Conservation (phyloP, 495 filamentous ascomycete genomes). For the Neurospora pannonica region DNA sequence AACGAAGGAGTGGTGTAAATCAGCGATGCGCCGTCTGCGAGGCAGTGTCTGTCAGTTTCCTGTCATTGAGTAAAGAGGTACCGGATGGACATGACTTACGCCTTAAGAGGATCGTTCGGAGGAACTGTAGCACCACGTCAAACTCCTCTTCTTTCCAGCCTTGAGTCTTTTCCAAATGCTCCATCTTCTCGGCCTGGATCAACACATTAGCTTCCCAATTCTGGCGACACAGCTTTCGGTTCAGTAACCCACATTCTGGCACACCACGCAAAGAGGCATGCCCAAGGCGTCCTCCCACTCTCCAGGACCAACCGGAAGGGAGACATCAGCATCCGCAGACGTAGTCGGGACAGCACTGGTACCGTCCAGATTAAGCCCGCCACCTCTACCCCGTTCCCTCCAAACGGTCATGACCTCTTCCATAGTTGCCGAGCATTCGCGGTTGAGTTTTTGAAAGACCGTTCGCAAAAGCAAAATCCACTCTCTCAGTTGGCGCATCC, state of each 20-base stretch:
- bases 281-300: conserved; percentile 93
- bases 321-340: conserved; percentile 47
- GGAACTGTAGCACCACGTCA: conserved; percentile 79
- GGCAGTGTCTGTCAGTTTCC: conserved; percentile 9
- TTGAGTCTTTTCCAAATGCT: conserved; percentile 73
- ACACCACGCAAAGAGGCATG: conserved; percentile 83
- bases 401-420: conserved; percentile 68
- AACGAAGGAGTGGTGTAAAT: conserved; percentile 82
- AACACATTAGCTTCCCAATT: conserved; percentile 15
- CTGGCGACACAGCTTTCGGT: no score
- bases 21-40: conserved; percentile 73
- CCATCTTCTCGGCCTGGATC: conserved; percentile 74
- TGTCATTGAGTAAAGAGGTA: background rate
- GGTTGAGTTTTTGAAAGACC: conserved; percentile 63
- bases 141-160: conserved; percentile 92
- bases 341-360: conserved; percentile 29
- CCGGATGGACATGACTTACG: conserved; percentile 42
- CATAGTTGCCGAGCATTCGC: conserved; percentile 68
- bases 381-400: conserved; percentile 48
- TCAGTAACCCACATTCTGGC: conserved; percentile 64
- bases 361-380: conserved; percentile 40
- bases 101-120: conserved; percentile 77
- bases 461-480: conserved; percentile 77
- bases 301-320: conserved; percentile 74
- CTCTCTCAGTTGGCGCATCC: conserved; percentile 76